These are phyloP conservation scores for Ascochyta lentis DNA, from an alignment of 2,329 filamentous ascomycete genomes.

Conservation along the genomic window DNA sequence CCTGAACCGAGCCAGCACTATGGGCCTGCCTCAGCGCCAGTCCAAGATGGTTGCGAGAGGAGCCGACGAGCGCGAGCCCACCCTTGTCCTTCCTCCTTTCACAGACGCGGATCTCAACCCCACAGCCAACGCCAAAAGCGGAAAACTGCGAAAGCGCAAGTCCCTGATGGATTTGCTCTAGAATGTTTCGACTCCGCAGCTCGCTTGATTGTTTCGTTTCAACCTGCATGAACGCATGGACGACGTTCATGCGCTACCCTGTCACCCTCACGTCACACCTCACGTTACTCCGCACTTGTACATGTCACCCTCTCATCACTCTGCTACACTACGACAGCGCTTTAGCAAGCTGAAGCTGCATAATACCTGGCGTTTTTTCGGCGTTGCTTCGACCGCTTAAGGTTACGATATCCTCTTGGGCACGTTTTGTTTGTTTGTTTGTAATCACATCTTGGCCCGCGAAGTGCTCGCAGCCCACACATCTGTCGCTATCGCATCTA, in stretches of 20 bases:
- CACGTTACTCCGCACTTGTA: slow-evolving; percentile 16
- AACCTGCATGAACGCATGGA: slow-evolving; percentile 25
- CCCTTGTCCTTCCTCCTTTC: slow-evolving; percentile 43
- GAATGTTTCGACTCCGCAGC: slow-evolving; percentile 10
- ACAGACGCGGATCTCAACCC: slow-evolving; percentile 28
- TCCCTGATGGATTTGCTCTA: slow-evolving; percentile 47
- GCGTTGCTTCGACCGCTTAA: slow-evolving; percentile 6
- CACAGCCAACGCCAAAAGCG: slow-evolving; percentile 32
- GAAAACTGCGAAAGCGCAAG: slow-evolving; percentile 45
- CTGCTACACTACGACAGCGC: slow-evolving; percentile 12
- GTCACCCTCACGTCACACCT: slow-evolving; percentile 9
- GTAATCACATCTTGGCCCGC: slow-evolving; percentile 12
- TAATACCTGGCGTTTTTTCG: slow-evolving; percentile 24
- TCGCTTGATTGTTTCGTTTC: slow-evolving; percentile 29
- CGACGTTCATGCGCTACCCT: slow-evolving; percentile 21
- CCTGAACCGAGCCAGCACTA: slow-evolving; percentile 19
- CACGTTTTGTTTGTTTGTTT: slow-evolving; percentile 13
- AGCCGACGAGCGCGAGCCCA: slow-evolving; percentile 46
- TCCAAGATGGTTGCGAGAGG: slow-evolving; percentile 42
- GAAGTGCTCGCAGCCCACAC: slow-evolving; percentile 29
- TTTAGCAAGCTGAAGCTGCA: slow-evolving; percentile 18
- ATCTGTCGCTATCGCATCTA: slow-evolving; percentile 30
- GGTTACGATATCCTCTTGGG: slow-evolving; percentile 22
- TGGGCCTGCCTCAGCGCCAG: slow-evolving; percentile 24
- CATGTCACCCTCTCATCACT: slow-evolving; percentile 13